Evolutionary conservation across 2,329 filamentous ascomycete genomes (phyloP), one percentile per base, ranked within the genome.

Genomic region (Macroventuria anomochaeta): DNA sequence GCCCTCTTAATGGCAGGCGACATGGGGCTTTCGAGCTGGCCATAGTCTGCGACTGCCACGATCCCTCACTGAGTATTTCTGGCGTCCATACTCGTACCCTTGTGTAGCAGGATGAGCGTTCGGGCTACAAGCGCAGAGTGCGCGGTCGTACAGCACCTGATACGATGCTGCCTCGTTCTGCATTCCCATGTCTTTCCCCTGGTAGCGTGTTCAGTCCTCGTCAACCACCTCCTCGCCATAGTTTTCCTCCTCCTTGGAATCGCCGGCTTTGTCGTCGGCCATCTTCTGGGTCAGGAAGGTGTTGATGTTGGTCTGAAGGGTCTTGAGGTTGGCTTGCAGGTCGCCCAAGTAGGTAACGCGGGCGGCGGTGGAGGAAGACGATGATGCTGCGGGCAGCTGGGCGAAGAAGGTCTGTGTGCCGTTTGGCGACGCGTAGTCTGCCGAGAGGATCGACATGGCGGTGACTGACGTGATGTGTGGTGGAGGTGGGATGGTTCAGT

Each of bases 201-300:
- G n/a, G n/a, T n/a, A n/a, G n/a, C n/a, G n/a, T n/a, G 3, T 33
- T 53, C 38, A 47, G 13, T 89, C 88, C 34, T 89, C 87, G 42
- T 88, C 86, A 11, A 84, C 78, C 20, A 87, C 84, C 72, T 96
- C 91, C 74, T 96, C 92, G 40, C 91, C 92, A 70, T 96, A 96
- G 69, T 92, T 89, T 65, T 90, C 85, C 69, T 91, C 89, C 26
- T 77, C 75, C 48, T 71, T 73, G 75, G 46, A 73, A 42, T 76
- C 72, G 20, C 53, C 67, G 41, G 53, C 67, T 68, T 87, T 88
- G 69, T 92, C 89, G 57, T 88, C 81, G 31, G 88, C 88, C 90
- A 93, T 93, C 52, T 87, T 85, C 46, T 79, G 71, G 5, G 90
- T 93, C 54, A 93, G 80, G 70, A 89, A 86, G 58, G 76, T 78